Percentiles rank a stretch among this genome's conserved stretches.
Evolutionary conservation across 345 rosid species (phyloP).

Genomic region (Gynandropsis gynandra): DNA sequence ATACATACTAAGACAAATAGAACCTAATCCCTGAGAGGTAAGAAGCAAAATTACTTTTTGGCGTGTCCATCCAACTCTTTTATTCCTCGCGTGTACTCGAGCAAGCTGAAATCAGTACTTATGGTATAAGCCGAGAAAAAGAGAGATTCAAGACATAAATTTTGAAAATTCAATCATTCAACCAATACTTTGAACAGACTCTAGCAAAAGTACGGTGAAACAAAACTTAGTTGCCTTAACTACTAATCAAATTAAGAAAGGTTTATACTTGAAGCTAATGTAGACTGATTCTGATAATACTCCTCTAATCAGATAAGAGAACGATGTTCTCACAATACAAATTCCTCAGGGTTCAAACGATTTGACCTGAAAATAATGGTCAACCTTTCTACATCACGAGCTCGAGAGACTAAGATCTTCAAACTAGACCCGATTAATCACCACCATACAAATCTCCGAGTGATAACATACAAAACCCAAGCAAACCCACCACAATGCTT

Average conservation of each 20-base stretch:
- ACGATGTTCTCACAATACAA: conserved; percentile 9
- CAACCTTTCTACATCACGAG: conserved; percentile 12
- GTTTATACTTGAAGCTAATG: conserved; percentile 6
- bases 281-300: conserved; percentile 18
- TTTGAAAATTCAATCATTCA: conserved; percentile 20
- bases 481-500: conserved; percentile 15
- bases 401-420: not conserved
- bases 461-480: not conserved
- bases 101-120: conserved; percentile 41
- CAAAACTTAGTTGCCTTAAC: not conserved
- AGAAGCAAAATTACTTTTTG: conserved; percentile 41
- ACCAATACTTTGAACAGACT: conserved; percentile 7
- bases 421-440: conserved; percentile 1
- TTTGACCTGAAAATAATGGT: conserved; percentile 28
- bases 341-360: not conserved
- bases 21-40: not conserved
- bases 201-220: not conserved
- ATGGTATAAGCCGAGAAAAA: conserved; percentile 19
- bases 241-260: conserved; percentile 15
- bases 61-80: conserved; percentile 56
- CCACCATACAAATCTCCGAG: not conserved
- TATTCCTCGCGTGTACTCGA: conserved; percentile 49
- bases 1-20: conserved; percentile 8
- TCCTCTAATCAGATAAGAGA: conserved; percentile 18
- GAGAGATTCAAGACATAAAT: not conserved